These are phyloP conservation scores for Plasmopara viticola DNA, from an alignment of 352 stramenopile species.

Conservation along the genomic window DNA sequence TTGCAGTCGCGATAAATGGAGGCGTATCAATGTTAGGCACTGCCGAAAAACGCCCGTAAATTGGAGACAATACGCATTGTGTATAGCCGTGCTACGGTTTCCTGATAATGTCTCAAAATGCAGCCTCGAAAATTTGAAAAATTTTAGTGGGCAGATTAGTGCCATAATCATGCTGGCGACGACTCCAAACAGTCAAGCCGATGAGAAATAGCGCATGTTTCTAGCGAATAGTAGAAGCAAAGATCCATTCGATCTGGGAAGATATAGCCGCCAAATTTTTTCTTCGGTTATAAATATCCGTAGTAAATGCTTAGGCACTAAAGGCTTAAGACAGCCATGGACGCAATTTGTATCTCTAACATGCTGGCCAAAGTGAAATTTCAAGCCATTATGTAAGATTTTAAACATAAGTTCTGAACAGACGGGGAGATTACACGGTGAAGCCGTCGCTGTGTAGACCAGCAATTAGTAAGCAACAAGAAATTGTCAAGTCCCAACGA, in stretches of 20 bases:
- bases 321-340: neutral
- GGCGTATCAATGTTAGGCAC: constrained; percentile 4
- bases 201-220: neutral
- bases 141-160: neutral
- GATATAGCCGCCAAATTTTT: neutral
- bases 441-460: neutral
- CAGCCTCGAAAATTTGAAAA: constrained; percentile 7
- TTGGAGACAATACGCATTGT: neutral
- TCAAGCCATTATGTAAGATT: constrained; percentile 1
- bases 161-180: neutral
- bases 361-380: constrained; percentile 5
- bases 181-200: neutral
- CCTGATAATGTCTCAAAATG: too few relatives aligned
- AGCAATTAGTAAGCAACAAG: neutral
- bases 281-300: constrained; percentile 1
- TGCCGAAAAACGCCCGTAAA: neutral
- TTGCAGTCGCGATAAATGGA: constrained; percentile 4
- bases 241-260: constrained; percentile 1
- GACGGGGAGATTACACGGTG: constrained; percentile 1
- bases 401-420: constrained; percentile 5
- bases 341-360: constrained; percentile 1
- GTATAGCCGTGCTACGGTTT: neutral
- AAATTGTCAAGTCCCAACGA: neutral
- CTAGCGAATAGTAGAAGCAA: neutral
- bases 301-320: neutral